Evolutionary conservation across 2,329 filamentous ascomycete species (phyloP).

Genomic region (Ophiostoma tasmaniense): DNA sequence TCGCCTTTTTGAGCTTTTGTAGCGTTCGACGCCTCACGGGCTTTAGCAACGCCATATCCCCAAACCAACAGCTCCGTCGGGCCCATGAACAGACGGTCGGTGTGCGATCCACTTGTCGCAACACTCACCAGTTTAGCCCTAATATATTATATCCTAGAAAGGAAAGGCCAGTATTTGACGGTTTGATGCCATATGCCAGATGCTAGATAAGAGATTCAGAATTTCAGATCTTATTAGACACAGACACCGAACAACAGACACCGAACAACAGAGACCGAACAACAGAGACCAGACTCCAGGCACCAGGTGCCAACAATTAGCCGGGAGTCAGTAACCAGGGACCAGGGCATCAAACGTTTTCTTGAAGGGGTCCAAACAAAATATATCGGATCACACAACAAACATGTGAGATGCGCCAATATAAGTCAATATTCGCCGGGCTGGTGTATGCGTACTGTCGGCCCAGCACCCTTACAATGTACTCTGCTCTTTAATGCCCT

Average conservation of each 20-base stretch:
- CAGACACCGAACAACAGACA: background rate
- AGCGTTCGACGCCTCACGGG: background rate
- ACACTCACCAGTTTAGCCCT: background rate
- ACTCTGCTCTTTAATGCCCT: background rate
- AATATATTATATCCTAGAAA: background rate
- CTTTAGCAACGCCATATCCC: background rate
- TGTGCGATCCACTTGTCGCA: conserved; percentile 4
- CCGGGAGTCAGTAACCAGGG: background rate
- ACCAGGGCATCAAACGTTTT: background rate
- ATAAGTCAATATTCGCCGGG: background rate
- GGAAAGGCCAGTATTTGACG: background rate
- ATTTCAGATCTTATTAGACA: background rate
- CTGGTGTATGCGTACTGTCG: background rate
- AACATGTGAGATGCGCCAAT: background rate
- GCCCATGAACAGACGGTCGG: background rate
- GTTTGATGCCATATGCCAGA: background rate
- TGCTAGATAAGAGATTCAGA: background rate
- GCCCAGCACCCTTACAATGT: background rate
- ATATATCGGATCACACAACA: background rate
- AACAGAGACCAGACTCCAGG: no score
- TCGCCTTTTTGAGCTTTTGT: background rate
- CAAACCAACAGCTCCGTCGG: background rate
- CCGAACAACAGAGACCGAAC: background rate
- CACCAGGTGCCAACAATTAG: background rate
- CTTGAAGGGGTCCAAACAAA: background rate